Conservation (phyloP, 345 rosid genomes). For the Hibiscus tridactylites region DNA sequence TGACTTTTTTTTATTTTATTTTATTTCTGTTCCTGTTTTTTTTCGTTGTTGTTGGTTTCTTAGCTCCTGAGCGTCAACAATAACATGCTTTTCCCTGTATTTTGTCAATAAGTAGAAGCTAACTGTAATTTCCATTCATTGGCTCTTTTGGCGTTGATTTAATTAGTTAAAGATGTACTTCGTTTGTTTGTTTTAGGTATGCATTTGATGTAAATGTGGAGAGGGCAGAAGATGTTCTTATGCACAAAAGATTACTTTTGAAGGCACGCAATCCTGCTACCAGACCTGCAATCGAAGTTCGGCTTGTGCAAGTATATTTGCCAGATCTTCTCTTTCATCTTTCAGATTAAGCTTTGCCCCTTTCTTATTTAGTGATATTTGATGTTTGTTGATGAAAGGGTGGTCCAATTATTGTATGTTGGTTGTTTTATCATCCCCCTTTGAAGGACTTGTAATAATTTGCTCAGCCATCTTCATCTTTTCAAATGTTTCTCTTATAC, state of each 20-base stretch:
- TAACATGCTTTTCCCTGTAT: not conserved
- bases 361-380: not conserved
- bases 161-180: not conserved
- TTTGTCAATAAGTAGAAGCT: not conserved
- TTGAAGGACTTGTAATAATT: not conserved
- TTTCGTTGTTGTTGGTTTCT: not conserved
- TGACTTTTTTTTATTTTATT: not conserved
- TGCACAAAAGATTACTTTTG: conserved; percentile 52
- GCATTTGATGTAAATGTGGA: conserved; percentile 60
- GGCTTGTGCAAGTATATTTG: conserved; percentile 41
- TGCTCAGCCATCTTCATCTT: conserved; percentile 2
- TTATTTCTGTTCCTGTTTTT: too few species aligned
- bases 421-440: not conserved
- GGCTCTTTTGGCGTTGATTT: not conserved
- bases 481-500: conserved; percentile 17
- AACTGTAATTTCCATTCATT: not conserved
- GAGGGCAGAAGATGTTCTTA: conserved; percentile 53
- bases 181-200: conserved; percentile 28
- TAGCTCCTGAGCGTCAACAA: not conserved
- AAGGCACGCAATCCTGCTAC: conserved; percentile 41
- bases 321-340: not conserved
- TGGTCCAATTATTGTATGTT: not conserved
- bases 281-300: conserved; percentile 58
- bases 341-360: not conserved
- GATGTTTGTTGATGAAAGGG: not conserved